Evolutionary conservation across 1,284 basidiomycete genomes (phyloP), one percentile per base, ranked within the genome.

Genomic region (Waitea zeae): DNA sequence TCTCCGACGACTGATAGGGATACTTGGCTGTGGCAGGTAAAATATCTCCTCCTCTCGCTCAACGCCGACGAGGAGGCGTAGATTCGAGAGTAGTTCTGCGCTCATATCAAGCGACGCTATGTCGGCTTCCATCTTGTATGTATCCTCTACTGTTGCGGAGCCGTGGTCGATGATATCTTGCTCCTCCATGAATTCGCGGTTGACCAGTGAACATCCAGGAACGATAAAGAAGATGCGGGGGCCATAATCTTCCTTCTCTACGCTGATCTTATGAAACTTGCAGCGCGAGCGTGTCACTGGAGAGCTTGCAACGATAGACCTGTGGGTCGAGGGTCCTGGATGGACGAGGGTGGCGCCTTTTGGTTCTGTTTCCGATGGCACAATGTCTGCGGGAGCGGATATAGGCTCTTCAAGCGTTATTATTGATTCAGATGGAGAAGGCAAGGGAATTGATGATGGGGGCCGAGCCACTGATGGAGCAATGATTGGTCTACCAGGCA

Each of bases 11-110:
- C n/a, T n/a, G n/a, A n/a, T n/a, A n/a, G n/a, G n/a, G n/a, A n/a
- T n/a, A n/a, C n/a, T n/a, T n/a, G 46, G 42, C 22, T 45, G 44
- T 2, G 69, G 69, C 9, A 76, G 47, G 44, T 74, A 78, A 47
- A 61, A 76, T 2, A 76, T 59, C 42, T 76, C 74, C 33, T 68
- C 60, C 40, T 75, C 70, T 11, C 68, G 62, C 38, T 77, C 72
- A 6, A 69, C 57, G 3, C 72, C 71, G 9, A 73, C 70, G 19
- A 78, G 57, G 36, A 68, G 59, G 28, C 70, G 61, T 27, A 78
- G 49, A 17, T 62, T 51, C 31, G 64, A 62, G 27, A 76, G 49
- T 2, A 77, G 52, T 41, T 71, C 63, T 0, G 58, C 49, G 38
- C 58, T 58, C 36, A 76, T 60, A 27, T 62, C 60, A 33, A 70